Conservation (phyloP, 1,284 basidiomycete species). For the Thecaphora thlaspeos region DNA sequence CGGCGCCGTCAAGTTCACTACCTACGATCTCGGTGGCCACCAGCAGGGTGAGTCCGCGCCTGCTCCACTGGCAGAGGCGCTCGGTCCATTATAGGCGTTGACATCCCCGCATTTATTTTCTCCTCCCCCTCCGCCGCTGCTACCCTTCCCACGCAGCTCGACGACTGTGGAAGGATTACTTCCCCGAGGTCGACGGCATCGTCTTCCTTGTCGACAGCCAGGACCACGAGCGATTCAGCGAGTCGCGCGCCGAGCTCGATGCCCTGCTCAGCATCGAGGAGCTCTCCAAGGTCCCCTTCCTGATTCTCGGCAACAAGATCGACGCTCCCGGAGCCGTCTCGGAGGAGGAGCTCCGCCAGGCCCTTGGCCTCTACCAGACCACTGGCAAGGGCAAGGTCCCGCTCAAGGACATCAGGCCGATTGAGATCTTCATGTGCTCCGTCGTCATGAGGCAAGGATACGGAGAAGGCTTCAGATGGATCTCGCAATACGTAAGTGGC, state of each 20-base stretch:
- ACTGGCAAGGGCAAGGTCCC: conserved; percentile 99
- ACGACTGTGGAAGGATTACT: conserved; percentile 98
- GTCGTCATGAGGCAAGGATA: conserved; percentile 99
- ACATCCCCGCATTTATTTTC: too few relatives aligned
- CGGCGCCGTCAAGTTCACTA: conserved; percentile 98
- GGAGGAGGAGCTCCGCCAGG: conserved; percentile 94
- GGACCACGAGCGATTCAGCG: conserved; percentile 91
- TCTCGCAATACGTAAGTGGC: conserved; percentile 81
- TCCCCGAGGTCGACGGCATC: conserved; percentile 98
- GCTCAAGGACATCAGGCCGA: conserved; percentile 92
- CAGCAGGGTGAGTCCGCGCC: conserved; percentile 75
- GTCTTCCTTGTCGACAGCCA: conserved; percentile 97
- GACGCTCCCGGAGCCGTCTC: conserved; percentile 96
- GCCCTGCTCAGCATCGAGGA: conserved; percentile 85
- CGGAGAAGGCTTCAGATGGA: conserved; percentile 98
- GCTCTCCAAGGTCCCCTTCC: conserved; percentile 87
- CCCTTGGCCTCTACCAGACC: conserved; percentile 94
- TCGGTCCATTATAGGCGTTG: too few relatives aligned
- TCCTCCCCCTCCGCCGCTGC: conserved; percentile 1
- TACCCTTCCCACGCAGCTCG: conserved; percentile 66
- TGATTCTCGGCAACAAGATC: conserved; percentile 99
- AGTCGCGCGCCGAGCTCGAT: conserved; percentile 95
- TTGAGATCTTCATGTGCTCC: conserved; percentile 99
- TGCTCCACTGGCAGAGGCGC: too few relatives aligned
- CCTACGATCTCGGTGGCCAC: conserved; percentile 97